Evolutionary conservation across 192 early-diverging fungal genomes (phyloP).

Genomic region (Linnemannia hyalina): DNA sequence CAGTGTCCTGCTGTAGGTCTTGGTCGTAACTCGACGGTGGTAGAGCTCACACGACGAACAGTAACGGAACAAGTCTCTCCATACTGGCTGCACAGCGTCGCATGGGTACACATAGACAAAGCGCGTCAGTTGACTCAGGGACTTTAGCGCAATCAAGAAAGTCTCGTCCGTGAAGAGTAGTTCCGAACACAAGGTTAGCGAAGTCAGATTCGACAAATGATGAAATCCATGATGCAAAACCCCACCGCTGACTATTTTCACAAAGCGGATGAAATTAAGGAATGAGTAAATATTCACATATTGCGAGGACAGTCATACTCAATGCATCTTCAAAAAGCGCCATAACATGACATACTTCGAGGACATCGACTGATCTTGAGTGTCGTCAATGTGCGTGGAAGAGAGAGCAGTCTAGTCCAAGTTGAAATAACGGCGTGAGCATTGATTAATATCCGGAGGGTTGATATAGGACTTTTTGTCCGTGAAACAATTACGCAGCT

Average conservation of each 20-base stretch:
- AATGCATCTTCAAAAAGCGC: not conserved
- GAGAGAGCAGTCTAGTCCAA: constrained; percentile 6
- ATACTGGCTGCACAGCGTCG: constrained; percentile 29
- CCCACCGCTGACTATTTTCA: constrained; percentile 11
- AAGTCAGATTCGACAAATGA: constrained; percentile 17
- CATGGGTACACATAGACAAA: constrained; percentile 29
- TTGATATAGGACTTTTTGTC: not conserved
- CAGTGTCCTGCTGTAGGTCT: constrained; percentile 22
- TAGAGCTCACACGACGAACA: constrained; percentile 43
- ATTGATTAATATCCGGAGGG: not conserved
- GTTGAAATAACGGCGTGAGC: not conserved
- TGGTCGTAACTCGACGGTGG: constrained; percentile 23
- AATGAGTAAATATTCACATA: not conserved
- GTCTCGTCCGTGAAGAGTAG: constrained; percentile 33
- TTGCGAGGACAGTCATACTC: not conserved
- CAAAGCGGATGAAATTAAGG: not conserved
- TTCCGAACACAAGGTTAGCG: constrained; percentile 25
- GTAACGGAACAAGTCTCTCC: constrained; percentile 41
- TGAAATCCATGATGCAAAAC: constrained; percentile 10
- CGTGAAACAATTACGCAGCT: not conserved
- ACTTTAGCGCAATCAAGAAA: constrained; percentile 5
- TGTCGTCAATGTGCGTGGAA: constrained; percentile 15
- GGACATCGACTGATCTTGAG: constrained; percentile 30
- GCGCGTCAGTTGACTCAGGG: constrained; percentile 5
- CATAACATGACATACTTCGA: constrained; percentile 10